Conservation (phyloP, 441 rosid genomes). For the Gossypium trilobum region DNA sequence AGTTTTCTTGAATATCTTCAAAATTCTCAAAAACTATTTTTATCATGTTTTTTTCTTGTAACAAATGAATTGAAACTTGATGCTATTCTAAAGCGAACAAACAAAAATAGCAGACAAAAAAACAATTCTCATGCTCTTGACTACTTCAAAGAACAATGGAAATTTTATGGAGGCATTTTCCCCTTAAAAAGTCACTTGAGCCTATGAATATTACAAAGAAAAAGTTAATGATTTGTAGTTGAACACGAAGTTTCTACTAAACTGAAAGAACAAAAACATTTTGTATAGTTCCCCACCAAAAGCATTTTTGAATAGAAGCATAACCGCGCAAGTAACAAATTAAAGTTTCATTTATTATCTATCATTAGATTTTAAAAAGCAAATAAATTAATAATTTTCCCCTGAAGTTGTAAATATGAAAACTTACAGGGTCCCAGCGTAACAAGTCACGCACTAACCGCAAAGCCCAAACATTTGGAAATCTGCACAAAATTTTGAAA, state of each 20-base stretch:
- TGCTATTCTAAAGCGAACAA: not conserved
- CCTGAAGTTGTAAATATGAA: constrained; percentile 8
- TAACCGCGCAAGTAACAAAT: not conserved
- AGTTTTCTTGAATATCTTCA: not conserved
- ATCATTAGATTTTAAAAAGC: not conserved
- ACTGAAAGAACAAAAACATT: not conserved
- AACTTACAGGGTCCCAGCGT: constrained; percentile 82
- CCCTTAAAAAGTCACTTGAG: not conserved
- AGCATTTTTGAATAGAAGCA: not conserved
- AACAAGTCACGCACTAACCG: constrained; percentile 78
- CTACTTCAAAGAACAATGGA: no score
- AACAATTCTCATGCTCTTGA: not conserved
- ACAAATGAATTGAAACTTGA: not conserved
- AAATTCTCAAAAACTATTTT: not conserved
- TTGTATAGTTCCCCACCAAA: not conserved
- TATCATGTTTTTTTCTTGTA: not conserved
- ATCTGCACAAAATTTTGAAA: constrained; percentile 35
- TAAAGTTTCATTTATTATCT: not conserved
- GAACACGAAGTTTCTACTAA: not conserved
- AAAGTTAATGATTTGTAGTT: not conserved
- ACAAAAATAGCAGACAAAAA: constrained; percentile 2
- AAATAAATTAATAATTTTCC: not conserved
- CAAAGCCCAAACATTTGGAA: constrained; percentile 74
- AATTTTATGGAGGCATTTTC: no score
- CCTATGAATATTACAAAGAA: not conserved